Conservation (phyloP, 2,329 filamentous ascomycete genomes). For the Fusarium cicatricum region DNA sequence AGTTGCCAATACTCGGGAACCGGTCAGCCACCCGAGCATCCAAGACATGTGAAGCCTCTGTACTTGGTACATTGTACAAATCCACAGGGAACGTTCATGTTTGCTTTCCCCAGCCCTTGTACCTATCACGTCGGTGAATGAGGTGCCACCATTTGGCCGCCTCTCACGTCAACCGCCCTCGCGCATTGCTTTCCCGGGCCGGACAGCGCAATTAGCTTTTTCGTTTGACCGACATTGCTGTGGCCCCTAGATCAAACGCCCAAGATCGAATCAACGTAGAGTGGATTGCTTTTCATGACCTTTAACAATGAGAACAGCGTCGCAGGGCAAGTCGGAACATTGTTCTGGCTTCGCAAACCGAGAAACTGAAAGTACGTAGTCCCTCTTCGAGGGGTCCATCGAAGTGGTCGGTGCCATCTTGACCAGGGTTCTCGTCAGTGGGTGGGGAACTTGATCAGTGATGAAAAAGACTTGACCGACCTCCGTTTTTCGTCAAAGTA, state of each 20-base stretch:
- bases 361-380: neutral
- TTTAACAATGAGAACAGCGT: neutral
- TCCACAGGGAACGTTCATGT: conserved; percentile 15
- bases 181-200: conserved; percentile 16
- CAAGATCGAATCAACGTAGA: neutral
- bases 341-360: conserved; percentile 5
- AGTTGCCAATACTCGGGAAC: conserved; percentile 23
- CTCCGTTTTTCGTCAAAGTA: conserved; percentile 9
- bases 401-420: conserved; percentile 16
- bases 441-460: conserved; percentile 7
- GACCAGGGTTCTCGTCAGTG: conserved; percentile 21
- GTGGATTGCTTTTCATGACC: neutral
- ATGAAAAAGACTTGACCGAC: conserved; percentile 5
- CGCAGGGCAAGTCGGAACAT: conserved; percentile 16
- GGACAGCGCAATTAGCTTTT: conserved; percentile 15
- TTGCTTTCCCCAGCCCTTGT: conserved; percentile 20
- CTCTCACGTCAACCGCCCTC: conserved; percentile 31
- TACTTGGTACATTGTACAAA: conserved; percentile 15
- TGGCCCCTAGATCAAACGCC: neutral
- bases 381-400: conserved; percentile 6
- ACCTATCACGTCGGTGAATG: conserved; percentile 19
- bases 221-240: conserved; percentile 13
- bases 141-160: conserved; percentile 17
- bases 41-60: conserved; percentile 29
- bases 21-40: conserved; percentile 34